Evolutionary conservation across 1,284 basidiomycete species (phyloP), one percentile per base, ranked within the genome.

Genomic region (Grifola frondosa): DNA sequence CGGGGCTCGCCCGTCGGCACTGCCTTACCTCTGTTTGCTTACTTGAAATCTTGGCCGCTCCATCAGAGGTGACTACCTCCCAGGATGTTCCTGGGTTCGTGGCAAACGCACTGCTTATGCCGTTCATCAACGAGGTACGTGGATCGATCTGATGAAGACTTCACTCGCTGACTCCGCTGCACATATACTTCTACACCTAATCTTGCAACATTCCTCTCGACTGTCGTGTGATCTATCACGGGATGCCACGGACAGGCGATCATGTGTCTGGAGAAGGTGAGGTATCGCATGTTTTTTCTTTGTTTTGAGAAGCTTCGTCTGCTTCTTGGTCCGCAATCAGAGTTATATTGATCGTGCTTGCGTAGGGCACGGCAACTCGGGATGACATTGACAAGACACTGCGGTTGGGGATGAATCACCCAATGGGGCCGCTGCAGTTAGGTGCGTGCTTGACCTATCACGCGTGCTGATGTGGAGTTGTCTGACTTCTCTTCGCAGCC

Each of bases 361-460:
- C 38, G 44, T 30, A 91, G 81, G 93, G 93, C 6, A 80, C 88
- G 17, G 95, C 93, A 1, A 90, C 91, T 2, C 81, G 89, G 31
- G 93, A 97, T 46, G 93, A 98, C 62, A 97, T 98, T 52, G 96
- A 98, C 69, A 92, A 86, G 53, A 97, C 92, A 0, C 79, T 98
- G 42, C 86, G 84, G 58, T 73, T 97, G 13, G 96, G 95, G 35
- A 97, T 97, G 92, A 88, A 85, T 49, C 94, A 97, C 61, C 94
- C 94, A 1, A 97, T 97, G 91, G 95, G 95, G 12, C 91, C 91
- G 3, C 68, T 94, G 12, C 86, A 91, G 49, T 76, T 93, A 28
- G 86, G 84, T 81, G 49, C 45, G 75, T 60, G 15, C n/a, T 25
- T n/a, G n/a, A n/a, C 13, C 36, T 39, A n/a, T 40, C 19, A 6